Conservation (phyloP, 2,329 filamentous ascomycete species). For the Paraconiothyrium brasiliense region DNA sequence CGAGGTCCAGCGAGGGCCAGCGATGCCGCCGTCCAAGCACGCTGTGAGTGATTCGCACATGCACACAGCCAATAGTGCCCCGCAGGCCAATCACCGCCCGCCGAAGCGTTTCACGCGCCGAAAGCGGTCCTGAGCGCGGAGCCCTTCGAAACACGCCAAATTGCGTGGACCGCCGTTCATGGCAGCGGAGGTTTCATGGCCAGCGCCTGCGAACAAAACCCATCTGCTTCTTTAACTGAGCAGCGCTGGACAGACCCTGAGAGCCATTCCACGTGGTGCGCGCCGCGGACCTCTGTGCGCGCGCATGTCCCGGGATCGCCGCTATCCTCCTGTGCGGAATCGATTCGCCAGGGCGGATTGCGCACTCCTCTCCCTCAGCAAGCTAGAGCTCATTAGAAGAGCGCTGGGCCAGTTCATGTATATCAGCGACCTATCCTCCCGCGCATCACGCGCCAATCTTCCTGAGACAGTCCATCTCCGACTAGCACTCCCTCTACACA, state of each 20-base stretch:
- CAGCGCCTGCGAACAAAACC: background rate
- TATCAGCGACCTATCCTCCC: slow-evolving; percentile 5
- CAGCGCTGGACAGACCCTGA: background rate
- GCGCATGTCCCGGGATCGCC: slow-evolving; percentile 20
- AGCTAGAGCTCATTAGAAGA: no score
- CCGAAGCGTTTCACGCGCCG: slow-evolving; percentile 44
- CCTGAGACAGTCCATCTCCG: slow-evolving; percentile 35
- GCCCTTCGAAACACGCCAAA: slow-evolving; percentile 21
- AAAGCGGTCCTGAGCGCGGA: slow-evolving; percentile 22
- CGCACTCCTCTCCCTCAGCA: slow-evolving; percentile 11
- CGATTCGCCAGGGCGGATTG: slow-evolving; percentile 24
- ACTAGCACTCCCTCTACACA: slow-evolving; percentile 14
- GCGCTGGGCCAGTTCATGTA: no score
- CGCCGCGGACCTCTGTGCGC: background rate
- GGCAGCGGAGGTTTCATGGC: slow-evolving; percentile 29
- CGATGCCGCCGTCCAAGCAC: slow-evolving; percentile 15
- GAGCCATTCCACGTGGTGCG: no score
- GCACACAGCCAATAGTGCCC: slow-evolving; percentile 20
- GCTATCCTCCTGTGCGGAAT: slow-evolving; percentile 8
- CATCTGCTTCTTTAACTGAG: no score
- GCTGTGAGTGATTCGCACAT: slow-evolving; percentile 39
- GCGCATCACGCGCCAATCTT: slow-evolving; percentile 28
- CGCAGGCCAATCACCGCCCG: slow-evolving; percentile 33
- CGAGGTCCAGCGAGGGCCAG: background rate
- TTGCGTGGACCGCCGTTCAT: slow-evolving; percentile 20